Conservation (phyloP, 177 flowering plant species). For the Vitis hybrid region DNA sequence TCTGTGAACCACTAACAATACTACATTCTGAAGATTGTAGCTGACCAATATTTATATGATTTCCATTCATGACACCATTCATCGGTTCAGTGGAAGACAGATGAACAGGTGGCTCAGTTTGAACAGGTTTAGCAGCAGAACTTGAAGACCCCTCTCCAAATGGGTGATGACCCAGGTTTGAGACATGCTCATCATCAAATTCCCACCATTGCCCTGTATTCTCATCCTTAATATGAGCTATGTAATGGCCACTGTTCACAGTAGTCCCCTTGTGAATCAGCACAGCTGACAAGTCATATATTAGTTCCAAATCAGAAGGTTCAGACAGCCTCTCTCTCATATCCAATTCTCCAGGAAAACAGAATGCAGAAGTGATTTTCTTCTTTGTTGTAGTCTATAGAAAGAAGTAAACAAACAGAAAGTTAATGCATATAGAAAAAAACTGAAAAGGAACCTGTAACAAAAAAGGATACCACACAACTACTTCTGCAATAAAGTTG, state of each 20-base stretch:
- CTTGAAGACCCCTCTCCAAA: slow-evolving; percentile 72
- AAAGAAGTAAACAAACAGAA: slow-evolving; percentile 17
- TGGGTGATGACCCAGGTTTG: slow-evolving; percentile 77
- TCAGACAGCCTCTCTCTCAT: slow-evolving; percentile 68
- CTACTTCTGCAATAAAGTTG: too few species aligned
- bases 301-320: slow-evolving; percentile 39
- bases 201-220: slow-evolving; percentile 93
- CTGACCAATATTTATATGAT: slow-evolving; percentile 23
- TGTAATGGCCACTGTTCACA: slow-evolving; percentile 93
- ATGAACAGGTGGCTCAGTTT: slow-evolving; percentile 24
- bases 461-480: too few species aligned
- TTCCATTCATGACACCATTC: slow-evolving; percentile 30
- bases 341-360: slow-evolving; percentile 75
- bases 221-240: slow-evolving; percentile 88
- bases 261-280: slow-evolving; percentile 94
- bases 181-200: slow-evolving; percentile 93
- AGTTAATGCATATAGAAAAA: not conserved
- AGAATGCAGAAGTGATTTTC: slow-evolving; percentile 79
- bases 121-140: slow-evolving; percentile 35
- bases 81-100: slow-evolving; percentile 26
- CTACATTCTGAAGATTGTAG: slow-evolving; percentile 31
- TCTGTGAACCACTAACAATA: slow-evolving; percentile 24
- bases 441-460: not conserved
- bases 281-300: slow-evolving; percentile 86
- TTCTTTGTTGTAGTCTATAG: slow-evolving; percentile 85